Conservation (phyloP, 1,284 basidiomycete species). For the Rhodofomes roseus region DNA sequence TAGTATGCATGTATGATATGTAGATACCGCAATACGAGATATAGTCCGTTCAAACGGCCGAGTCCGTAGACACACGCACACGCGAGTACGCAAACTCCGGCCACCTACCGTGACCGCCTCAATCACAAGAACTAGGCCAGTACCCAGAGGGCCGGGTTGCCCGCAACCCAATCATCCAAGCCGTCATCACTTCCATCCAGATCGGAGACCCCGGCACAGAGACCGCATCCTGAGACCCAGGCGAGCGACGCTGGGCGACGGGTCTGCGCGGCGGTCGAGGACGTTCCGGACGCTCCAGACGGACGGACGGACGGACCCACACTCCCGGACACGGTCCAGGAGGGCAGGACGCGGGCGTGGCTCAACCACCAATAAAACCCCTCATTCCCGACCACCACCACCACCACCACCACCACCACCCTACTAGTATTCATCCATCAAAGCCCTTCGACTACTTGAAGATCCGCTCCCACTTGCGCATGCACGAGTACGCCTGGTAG, state of each 20-base stretch:
- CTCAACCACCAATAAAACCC: not conserved
- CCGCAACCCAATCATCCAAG: not conserved
- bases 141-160: not conserved
- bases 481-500: slow-evolving; percentile 48
- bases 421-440: not conserved
- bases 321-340: not conserved
- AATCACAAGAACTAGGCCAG: too few relatives aligned
- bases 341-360: not conserved
- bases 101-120: too few relatives aligned
- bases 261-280: not conserved
- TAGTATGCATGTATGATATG: too few relatives aligned
- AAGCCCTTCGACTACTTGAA: not conserved
- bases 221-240: not conserved
- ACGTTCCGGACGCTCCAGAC: not conserved
- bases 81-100: too few relatives aligned
- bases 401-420: not conserved
- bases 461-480: slow-evolving; percentile 41
- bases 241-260: not conserved
- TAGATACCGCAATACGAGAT: too few relatives aligned
- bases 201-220: too few relatives aligned
- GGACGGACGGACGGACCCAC: too few relatives aligned
- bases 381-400: not conserved
- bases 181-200: too few relatives aligned
- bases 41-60: too few relatives aligned
- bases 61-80: too few relatives aligned